Conservation (phyloP, 2,329 filamentous ascomycete species). For the Diaporthe batatas region DNA sequence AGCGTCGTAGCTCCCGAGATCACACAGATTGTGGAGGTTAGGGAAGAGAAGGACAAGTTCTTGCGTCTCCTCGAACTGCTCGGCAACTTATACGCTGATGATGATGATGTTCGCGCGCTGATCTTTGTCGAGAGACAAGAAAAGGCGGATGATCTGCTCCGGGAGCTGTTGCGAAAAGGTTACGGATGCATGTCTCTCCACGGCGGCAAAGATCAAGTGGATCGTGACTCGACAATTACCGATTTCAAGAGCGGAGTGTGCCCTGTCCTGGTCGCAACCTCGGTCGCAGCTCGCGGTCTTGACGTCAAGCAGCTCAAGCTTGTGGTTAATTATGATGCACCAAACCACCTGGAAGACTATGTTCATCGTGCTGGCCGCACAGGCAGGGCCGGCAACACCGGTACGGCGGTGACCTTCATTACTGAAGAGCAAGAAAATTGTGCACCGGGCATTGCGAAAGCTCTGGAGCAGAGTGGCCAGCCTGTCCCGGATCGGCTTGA, state of each 20-base stretch:
- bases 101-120: slow-evolving; percentile 90
- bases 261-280: slow-evolving; percentile 93
- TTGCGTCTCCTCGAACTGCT: slow-evolving; percentile 85
- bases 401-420: slow-evolving; percentile 94
- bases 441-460: slow-evolving; percentile 88
- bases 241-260: slow-evolving; percentile 95
- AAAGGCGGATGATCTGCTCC: slow-evolving; percentile 84
- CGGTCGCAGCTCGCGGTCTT: slow-evolving; percentile 92
- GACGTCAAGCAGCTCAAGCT: slow-evolving; percentile 97
- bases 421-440: slow-evolving; percentile 93
- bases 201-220: slow-evolving; percentile 92
- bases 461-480: slow-evolving; percentile 91
- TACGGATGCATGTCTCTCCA: slow-evolving; percentile 96
- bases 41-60: slow-evolving; percentile 87
- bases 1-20: slow-evolving; percentile 93
- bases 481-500: slow-evolving; percentile 78
- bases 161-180: slow-evolving; percentile 84
- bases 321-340: slow-evolving; percentile 95
- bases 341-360: slow-evolving; percentile 96
- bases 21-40: slow-evolving; percentile 90
- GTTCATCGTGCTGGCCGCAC: slow-evolving; percentile 95
- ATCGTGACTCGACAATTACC: slow-evolving; percentile 90
- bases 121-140: slow-evolving; percentile 96
- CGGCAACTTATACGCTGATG: slow-evolving; percentile 85
- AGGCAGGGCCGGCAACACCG: slow-evolving; percentile 92